Evolutionary conservation across 1,284 basidiomycete genomes (phyloP).

Genomic region (Puccinia coronata): DNA sequence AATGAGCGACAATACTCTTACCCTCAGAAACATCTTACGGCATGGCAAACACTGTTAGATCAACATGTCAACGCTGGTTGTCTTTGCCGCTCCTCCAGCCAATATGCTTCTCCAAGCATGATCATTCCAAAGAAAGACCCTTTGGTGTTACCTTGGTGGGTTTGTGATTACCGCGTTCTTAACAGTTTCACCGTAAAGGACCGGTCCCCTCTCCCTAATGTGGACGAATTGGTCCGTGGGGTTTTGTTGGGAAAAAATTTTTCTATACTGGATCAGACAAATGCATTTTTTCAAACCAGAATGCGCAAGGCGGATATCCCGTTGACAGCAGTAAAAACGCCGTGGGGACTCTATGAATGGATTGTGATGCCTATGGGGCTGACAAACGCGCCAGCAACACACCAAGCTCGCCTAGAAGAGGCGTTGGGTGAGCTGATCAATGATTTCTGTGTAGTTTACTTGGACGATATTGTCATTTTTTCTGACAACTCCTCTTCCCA

Average conservation of each 20-base stretch:
- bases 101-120: too few species aligned
- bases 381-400: not conserved
- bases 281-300: not conserved
- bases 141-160: conserved; percentile 45
- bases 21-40: too few species aligned
- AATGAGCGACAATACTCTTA: too few species aligned
- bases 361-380: not conserved
- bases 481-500: too few species aligned
- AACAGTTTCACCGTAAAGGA: conserved; percentile 17
- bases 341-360: too few species aligned
- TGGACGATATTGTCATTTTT: not conserved
- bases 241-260: conserved; percentile 47
- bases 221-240: conserved; percentile 15
- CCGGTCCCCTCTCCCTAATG: too few species aligned
- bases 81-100: too few species aligned
- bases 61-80: too few species aligned
- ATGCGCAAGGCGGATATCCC: not conserved
- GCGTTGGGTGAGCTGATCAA: not conserved
- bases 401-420: not conserved
- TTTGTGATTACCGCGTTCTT: not conserved
- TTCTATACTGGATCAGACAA: conserved; percentile 33
- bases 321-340: too few species aligned
- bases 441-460: too few species aligned
- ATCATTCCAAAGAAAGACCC: conserved; percentile 52
- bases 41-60: too few species aligned